Conservation (phyloP, 176 grass and related monocot genomes). For the Cenchrus americanus region DNA sequence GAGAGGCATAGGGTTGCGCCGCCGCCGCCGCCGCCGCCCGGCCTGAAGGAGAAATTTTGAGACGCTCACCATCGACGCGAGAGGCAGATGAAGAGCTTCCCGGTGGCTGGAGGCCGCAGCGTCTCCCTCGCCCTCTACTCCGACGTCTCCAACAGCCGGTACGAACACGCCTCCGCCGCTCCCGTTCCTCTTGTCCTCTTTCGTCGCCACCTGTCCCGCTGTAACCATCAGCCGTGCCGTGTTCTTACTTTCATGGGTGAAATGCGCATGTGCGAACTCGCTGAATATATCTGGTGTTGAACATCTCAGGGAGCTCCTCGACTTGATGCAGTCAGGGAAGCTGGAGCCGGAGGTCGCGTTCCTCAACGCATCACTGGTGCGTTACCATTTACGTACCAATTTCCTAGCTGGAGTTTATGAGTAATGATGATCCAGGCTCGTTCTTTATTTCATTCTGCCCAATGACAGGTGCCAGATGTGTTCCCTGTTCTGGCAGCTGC, state of each 20-base stretch:
- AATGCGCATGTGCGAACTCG: neutral
- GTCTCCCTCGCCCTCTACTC: constrained; percentile 72
- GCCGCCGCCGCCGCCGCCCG: neutral
- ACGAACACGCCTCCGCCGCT: neutral
- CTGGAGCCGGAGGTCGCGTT: constrained; percentile 81
- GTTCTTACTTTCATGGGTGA: constrained; percentile 18
- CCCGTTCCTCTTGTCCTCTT: neutral
- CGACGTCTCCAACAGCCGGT: constrained; percentile 85
- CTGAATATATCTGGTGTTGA: neutral
- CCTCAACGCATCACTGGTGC: constrained; percentile 81
- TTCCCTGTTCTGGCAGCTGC: constrained; percentile 84
- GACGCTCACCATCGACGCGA: neutral
- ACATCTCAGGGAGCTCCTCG: constrained; percentile 65
- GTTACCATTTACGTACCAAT: neutral
- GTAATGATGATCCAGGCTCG: neutral
- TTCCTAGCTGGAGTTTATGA: neutral
- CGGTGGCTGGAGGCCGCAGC: constrained; percentile 39
- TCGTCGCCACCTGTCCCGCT: neutral
- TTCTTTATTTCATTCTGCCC: neutral
- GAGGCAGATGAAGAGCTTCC: constrained; percentile 63
- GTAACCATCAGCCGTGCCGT: neutral
- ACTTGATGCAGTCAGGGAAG: constrained; percentile 81
- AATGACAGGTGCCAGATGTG: constrained; percentile 74
- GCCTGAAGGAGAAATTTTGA: neutral
- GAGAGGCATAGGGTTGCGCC: constrained; percentile 28